Percentiles rank a stretch among this genome's conserved stretches.
Conservation (phyloP, 1,284 basidiomycete genomes). For the Thecaphora thlaspeos region DNA sequence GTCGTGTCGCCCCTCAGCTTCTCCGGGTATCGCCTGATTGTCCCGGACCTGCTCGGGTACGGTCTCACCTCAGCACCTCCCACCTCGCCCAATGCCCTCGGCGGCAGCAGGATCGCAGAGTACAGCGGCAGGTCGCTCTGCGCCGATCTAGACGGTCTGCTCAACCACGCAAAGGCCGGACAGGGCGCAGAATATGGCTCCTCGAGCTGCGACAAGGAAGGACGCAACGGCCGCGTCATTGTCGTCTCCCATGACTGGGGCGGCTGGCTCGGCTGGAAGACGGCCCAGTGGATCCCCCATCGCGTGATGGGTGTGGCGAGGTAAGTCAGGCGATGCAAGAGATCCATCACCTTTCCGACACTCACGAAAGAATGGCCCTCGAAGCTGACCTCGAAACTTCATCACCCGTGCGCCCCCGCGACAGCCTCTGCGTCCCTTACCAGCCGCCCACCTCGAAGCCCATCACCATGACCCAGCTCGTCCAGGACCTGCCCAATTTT, state of each 20-base stretch:
- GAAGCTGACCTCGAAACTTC: no score
- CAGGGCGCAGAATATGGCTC: conserved; percentile 28
- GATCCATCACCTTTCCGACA: no score
- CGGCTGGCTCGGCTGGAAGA: conserved; percentile 41
- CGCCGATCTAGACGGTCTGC: conserved; percentile 39
- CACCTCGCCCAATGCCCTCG: conserved; percentile 16
- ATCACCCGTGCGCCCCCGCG: neutral
- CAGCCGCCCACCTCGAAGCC: conserved; percentile 24
- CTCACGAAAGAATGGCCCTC: no score
- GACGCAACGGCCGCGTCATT: conserved; percentile 32
- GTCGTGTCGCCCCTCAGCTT: conserved; percentile 27
- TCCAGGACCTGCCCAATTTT: conserved; percentile 34
- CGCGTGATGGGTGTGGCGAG: conserved; percentile 40
- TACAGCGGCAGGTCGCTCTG: conserved; percentile 38
- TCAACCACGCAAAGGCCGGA: conserved; percentile 34
- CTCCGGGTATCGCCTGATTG: conserved; percentile 38
- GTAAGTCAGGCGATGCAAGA: conserved; percentile 4
- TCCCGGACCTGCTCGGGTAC: conserved; percentile 46
- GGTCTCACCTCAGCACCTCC: conserved; percentile 29
- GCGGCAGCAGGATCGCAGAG: conserved; percentile 28
- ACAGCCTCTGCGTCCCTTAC: conserved; percentile 37
- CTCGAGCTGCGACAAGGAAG: conserved; percentile 16
- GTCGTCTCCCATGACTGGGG: conserved; percentile 51
- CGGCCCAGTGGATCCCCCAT: conserved; percentile 35
- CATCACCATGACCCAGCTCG: conserved; percentile 25